Base-by-base conservation (phyloP, 768 basidiomycete genomes). In the Termitomyces sp. region DNA sequence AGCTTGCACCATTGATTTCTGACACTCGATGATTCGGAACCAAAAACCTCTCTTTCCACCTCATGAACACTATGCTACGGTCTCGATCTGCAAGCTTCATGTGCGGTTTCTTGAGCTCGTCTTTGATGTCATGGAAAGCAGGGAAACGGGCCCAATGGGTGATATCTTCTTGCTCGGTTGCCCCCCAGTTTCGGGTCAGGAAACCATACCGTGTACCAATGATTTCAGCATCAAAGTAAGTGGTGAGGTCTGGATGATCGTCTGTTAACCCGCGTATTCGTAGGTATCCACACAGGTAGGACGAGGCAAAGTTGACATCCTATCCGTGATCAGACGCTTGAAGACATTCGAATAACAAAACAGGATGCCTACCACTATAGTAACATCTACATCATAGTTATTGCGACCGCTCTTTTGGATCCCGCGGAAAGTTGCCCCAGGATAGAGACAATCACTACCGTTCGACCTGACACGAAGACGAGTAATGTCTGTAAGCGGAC, bases 161-260 rank as follows among this genome's bases (percentile, higher is more conserved):
- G 76, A 95, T 80, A 68, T 98, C 96, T 64, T 95, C 91, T 58
- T 87, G 80, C 68, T 95, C 92, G 21, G 81, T 87, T 5, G 96
- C 94, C 2, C 93, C 93, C 88, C 90, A 94, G 57, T 88, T 85
- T 63, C 84, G 79, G 5, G 96, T 98, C 64, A 93, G 69, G 69
- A 98, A 98, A 10, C 95, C 96, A 67, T 93, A 85, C 21, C 90
- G 83, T 57, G 79, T 84, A 17, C 94, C 94, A 60, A 98, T 95
- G 59, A 98, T 93, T 69, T 98, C 93, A 46, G 94, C 95, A 65
- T 94, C 92, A 70, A 98, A 98, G 66, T 93, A 97, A 2, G 95
- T 98, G 5, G 94, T 97, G 41, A 98, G 80, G 68, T 95, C 90
- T 15, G 95, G 95, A 82, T 92, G 94, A 64, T 96, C 90, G 61